phyloP scores from a whole-genome alignment of 306 rosid species.

The Castanopsis chinensis region DNA sequence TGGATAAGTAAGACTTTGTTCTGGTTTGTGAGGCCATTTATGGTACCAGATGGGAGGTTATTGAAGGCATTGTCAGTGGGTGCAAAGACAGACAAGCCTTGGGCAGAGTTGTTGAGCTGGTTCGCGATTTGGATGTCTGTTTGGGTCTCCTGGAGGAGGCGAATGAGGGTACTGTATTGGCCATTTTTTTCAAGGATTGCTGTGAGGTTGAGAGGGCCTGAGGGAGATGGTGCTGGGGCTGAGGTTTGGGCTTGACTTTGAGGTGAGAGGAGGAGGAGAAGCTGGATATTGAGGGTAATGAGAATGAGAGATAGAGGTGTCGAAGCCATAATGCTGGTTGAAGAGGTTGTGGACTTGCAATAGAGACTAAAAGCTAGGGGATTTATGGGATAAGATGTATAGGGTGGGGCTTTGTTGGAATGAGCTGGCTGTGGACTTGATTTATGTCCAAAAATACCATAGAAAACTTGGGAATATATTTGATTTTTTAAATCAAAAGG shows the following conservation, averaged over 20 bases:
- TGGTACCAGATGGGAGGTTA: conserved; percentile 55
- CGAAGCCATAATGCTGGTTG: conserved; percentile 48
- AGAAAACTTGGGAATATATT: not conserved
- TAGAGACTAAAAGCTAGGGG: not conserved
- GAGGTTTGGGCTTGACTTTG: conserved; percentile 40
- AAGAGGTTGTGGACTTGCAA: not conserved
- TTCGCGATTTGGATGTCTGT: conserved; percentile 41
- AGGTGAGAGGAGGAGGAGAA: conserved; percentile 21
- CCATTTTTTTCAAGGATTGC: conserved; percentile 50
- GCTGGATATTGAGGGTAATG: conserved; percentile 22
- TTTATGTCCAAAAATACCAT: not conserved
- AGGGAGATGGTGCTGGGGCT: conserved; percentile 51
- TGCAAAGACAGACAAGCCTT: conserved; percentile 69
- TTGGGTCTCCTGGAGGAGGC: conserved; percentile 54
- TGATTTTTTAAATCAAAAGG: not conserved
- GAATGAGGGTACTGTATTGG: conserved; percentile 57
- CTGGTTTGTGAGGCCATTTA: conserved; percentile 45
- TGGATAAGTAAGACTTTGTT: conserved; percentile 56
- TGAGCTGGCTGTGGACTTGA: conserved; percentile 54
- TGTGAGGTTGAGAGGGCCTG: conserved; percentile 59
- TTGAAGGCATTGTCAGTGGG: conserved; percentile 91
- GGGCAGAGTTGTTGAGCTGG: conserved; percentile 58
- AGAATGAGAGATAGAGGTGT: conserved; percentile 36
- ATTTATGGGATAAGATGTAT: conserved; percentile 37
- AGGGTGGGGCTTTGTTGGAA: conserved; percentile 41